Conservation (phyloP, 371 early-diverging fungal species). For the Fennellomyces sp. region DNA sequence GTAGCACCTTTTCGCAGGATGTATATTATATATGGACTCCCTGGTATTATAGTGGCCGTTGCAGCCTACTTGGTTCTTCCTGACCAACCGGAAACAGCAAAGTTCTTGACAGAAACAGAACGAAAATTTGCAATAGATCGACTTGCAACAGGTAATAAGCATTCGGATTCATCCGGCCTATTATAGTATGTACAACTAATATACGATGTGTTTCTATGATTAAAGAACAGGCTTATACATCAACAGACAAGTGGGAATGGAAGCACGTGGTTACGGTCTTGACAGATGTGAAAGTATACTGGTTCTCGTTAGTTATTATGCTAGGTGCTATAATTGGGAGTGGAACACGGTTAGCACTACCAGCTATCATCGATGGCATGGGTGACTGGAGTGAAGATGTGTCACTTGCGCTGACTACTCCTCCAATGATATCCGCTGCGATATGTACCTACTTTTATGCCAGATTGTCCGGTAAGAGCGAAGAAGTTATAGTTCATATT, state of each 20-base stretch:
- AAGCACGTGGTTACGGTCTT: conserved; percentile 30
- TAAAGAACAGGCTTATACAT: too few species aligned
- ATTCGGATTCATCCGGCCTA: too few species aligned
- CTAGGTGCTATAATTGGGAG: conserved; percentile 29
- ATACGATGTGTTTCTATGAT: too few species aligned
- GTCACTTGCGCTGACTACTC: conserved; percentile 34
- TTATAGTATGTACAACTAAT: too few species aligned
- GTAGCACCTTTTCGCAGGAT: too few species aligned
- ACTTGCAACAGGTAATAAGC: conserved; percentile 37
- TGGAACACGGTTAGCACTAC: conserved; percentile 35
- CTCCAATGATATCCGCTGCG: too few species aligned
- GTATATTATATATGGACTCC: conserved; percentile 53
- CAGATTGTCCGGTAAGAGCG: too few species aligned
- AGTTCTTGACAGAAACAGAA: conserved; percentile 58
- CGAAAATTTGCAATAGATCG: conserved; percentile 42
- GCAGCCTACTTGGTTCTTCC: conserved; percentile 51
- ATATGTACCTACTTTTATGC: too few species aligned
- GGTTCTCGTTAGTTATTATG: conserved; percentile 31
- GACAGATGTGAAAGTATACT: conserved; percentile 38
- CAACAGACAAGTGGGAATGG: too few species aligned
- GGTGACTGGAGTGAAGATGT: conserved; percentile 32
- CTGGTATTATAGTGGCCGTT: conserved; percentile 36
- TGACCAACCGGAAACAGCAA: conserved; percentile 54
- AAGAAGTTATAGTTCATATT: too few species aligned
- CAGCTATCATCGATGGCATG: conserved; percentile 34